A percentile compares a stretch with the other conserved stretches of the same genome.
Conservation (phyloP, 2,329 filamentous ascomycete species). For the Lecanicillium sp. region DNA sequence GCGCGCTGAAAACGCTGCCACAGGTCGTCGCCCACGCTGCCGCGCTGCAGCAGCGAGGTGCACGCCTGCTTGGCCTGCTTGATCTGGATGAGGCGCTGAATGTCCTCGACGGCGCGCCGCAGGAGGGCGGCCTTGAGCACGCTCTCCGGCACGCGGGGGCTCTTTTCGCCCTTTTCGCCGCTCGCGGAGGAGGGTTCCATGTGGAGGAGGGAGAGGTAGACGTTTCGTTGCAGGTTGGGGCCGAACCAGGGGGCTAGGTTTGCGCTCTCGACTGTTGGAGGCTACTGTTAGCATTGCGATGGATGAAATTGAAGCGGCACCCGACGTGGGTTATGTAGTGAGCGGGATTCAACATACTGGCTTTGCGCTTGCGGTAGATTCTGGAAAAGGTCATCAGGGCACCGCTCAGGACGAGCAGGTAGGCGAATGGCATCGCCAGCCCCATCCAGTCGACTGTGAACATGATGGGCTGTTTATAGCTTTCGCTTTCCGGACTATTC, state of each 20-base stretch:
- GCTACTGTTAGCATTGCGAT: constrained; percentile 11
- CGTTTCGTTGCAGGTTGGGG: constrained; percentile 81
- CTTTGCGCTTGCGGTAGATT: constrained; percentile 89
- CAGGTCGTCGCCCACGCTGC: constrained; percentile 90
- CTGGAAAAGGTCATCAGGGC: constrained; percentile 88
- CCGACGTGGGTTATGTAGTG: too few relatives aligned
- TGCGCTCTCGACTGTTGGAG: constrained; percentile 58
- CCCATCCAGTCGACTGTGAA: constrained; percentile 68
- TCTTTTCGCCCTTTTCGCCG: constrained; percentile 55
- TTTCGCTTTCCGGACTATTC: not conserved
- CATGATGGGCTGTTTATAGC: constrained; percentile 29
- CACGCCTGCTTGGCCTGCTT: constrained; percentile 83
- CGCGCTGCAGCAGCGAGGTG: constrained; percentile 73
- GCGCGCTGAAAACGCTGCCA: constrained; percentile 88
- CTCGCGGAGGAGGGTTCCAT: constrained; percentile 48
- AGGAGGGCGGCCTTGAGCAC: constrained; percentile 83
- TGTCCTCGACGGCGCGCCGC: constrained; percentile 85
- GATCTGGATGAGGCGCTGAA: constrained; percentile 83
- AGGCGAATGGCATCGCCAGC: constrained; percentile 80
- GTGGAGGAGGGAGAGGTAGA: constrained; percentile 90
- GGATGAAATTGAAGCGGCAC: too few relatives aligned
- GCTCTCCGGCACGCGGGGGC: constrained; percentile 67
- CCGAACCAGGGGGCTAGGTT: constrained; percentile 93
- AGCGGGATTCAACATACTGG: constrained; percentile 46
- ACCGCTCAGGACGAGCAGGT: constrained; percentile 78